A percentile compares a stretch with the other conserved stretches of the same genome.
Conservation (phyloP, 2,329 filamentous ascomycete genomes). For the Cadophora malorum region DNA sequence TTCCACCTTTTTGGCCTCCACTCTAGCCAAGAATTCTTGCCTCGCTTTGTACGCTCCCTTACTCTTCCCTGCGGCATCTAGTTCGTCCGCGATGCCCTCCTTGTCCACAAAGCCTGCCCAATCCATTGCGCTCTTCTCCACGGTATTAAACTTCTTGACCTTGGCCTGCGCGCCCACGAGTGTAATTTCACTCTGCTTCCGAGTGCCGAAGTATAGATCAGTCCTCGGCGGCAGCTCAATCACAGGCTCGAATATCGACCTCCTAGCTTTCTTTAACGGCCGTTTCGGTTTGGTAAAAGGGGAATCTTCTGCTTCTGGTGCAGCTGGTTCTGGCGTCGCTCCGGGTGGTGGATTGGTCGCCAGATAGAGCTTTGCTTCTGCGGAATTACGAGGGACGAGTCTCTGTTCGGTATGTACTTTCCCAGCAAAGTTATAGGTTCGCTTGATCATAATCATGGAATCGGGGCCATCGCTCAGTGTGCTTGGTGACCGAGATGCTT, state of each 20-base stretch:
- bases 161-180: conserved; percentile 54
- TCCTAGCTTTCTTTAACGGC: conserved; percentile 47
- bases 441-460: conserved; percentile 65
- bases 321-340: conserved; percentile 37
- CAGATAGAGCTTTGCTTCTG: conserved; percentile 69
- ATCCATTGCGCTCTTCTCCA: conserved; percentile 76
- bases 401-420: conserved; percentile 76
- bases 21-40: conserved; percentile 70
- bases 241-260: conserved; percentile 67
- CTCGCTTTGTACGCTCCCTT: conserved; percentile 68
- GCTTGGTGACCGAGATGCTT: conserved; percentile 32
- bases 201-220: conserved; percentile 65
- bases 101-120: conserved; percentile 76
- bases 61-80: conserved; percentile 67
- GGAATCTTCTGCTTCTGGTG: conserved; percentile 51
- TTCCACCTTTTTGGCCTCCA: conserved; percentile 66
- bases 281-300: conserved; percentile 42
- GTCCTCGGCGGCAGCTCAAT: conserved; percentile 54
- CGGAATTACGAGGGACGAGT: conserved; percentile 67
- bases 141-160: conserved; percentile 71
- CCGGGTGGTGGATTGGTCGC: conserved; percentile 51
- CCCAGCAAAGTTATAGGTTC: conserved; percentile 77
- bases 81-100: conserved; percentile 73
- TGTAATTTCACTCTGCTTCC: conserved; percentile 35
- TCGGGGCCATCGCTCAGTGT: conserved; percentile 43